These are phyloP conservation scores for Phytophthora vignae DNA, from an alignment of 352 stramenopile species.

Conservation along the genomic window DNA sequence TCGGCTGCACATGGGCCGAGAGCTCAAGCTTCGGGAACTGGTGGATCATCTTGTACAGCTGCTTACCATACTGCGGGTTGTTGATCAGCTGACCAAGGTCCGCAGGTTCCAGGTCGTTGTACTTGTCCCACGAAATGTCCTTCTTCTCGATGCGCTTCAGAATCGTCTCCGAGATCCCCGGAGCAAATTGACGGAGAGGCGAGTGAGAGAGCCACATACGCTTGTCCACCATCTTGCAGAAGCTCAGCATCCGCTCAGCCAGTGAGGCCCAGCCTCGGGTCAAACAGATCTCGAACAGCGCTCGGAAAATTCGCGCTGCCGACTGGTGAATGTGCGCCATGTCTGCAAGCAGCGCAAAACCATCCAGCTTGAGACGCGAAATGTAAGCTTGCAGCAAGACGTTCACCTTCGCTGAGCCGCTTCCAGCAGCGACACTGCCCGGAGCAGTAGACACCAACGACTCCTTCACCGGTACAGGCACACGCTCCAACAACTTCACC, in stretches of 20 bases:
- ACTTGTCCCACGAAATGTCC: conserved; percentile 98
- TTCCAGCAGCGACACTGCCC: conserved; percentile 51
- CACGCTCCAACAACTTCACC: conserved; percentile 96
- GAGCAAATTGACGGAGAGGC: conserved; percentile 97
- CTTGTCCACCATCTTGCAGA: conserved; percentile 99
- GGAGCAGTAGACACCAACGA: conserved; percentile 63
- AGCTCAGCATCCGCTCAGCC: conserved; percentile 95
- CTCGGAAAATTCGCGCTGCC: conserved; percentile 97
- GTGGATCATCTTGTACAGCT: conserved; percentile 98
- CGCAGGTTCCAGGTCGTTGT: conserved; percentile 96
- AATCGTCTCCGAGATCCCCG: conserved; percentile 95
- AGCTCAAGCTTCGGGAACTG: conserved; percentile 98
- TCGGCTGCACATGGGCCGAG: conserved; percentile 97
- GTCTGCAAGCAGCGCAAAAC: conserved; percentile 98
- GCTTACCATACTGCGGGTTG: conserved; percentile 98
- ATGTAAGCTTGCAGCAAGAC: conserved; percentile 99
- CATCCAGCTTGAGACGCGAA: conserved; percentile 96
- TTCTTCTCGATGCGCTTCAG: conserved; percentile 98
- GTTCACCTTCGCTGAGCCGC: conserved; percentile 97
- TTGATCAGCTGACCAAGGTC: conserved; percentile 98
- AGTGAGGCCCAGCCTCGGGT: conserved; percentile 95
- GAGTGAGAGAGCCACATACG: conserved; percentile 98
- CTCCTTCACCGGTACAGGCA: conserved; percentile 99
- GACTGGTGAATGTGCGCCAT: conserved; percentile 99
- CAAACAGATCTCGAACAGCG: conserved; percentile 99